Base-by-base conservation (phyloP, 2,329 filamentous ascomycete species). In the Arthroderma uncinatum region DNA sequence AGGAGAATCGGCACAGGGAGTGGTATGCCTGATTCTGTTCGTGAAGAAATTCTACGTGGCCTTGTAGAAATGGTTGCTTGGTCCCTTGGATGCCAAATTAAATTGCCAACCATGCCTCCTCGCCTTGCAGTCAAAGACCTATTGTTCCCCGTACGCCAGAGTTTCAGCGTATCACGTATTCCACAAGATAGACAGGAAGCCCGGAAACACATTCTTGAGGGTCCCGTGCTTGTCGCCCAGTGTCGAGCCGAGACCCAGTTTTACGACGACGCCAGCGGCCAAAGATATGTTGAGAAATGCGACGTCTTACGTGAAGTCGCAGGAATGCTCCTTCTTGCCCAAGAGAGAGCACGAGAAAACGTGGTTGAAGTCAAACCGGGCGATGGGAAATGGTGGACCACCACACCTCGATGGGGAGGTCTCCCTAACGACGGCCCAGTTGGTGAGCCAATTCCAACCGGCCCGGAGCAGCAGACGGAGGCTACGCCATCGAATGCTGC, bases 321-420 rank as follows among this genome's bases (percentile, higher is more conserved):
- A 4, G 78, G 75, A 1, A 70, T 83, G 67, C 69, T 85, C 12
- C 71, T 81, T 19, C 65, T 82, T 1, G 82, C 82, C 1, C 80
- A 84, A 65, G 81, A 84, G 66, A 75, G 82, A 37, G 74, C 74
- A n/a, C 73, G 81, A 54, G 75, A 84, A 63, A 81, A 79, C 0
- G 72, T 69, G 55, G 64, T 64, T 1, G 79, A 82, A 62, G 65
- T 68, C 53, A 74, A 69, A 54, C 74, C 78, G 2, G 79, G 80
- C 0, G 76, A 80, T 61, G 79, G 78, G 2, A 76, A 80, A 63
- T 85, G 82, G 82, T 85, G 80, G 79, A 79, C 80, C 2, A 75
- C 70, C 2, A 73, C 69, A 54, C 75, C 77, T 25, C 74, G 82
- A 55, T 84, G 80, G 75, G 81, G 82, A 54, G 81, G 80, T 28